phyloP scores from a whole-genome alignment of 2,329 filamentous ascomycete species.

The Leptographium radiaticola region DNA sequence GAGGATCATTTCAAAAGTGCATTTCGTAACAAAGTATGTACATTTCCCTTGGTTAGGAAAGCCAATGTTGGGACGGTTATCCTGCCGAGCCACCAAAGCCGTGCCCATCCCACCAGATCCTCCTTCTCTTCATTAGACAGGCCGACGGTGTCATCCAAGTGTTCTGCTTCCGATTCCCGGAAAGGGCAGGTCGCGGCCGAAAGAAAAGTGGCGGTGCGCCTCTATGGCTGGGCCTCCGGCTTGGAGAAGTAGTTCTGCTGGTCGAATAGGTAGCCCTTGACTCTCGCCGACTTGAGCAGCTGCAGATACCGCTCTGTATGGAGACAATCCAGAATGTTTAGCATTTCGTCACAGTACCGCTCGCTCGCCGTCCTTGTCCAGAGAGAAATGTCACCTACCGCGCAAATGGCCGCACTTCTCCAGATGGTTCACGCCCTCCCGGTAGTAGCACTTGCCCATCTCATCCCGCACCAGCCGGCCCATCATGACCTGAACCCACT shows the following conservation, averaged over 20 bases:
- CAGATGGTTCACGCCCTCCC: constrained; percentile 75
- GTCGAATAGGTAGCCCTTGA: constrained; percentile 67
- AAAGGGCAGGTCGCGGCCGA: neutral
- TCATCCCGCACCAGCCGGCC: constrained; percentile 69
- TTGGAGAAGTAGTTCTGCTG: constrained; percentile 63
- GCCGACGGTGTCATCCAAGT: neutral
- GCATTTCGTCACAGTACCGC: neutral
- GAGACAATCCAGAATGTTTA: neutral
- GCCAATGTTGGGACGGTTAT: neutral
- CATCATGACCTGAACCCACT: constrained; percentile 89
- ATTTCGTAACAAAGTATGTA: neutral
- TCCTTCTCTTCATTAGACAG: neutral
- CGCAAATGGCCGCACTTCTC: constrained; percentile 74
- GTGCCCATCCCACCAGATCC: neutral
- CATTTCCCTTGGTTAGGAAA: neutral
- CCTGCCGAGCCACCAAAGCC: neutral
- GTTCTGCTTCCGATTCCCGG: too few relatives aligned
- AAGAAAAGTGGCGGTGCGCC: neutral
- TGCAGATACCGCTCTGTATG: constrained; percentile 62
- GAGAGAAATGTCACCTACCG: constrained; percentile 41
- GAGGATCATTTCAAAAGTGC: neutral
- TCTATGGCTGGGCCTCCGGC: constrained; percentile 20
- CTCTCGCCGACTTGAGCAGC: constrained; percentile 61
- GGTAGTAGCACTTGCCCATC: constrained; percentile 73
- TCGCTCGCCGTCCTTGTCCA: neutral